Percentiles rank a stretch among this genome's conserved stretches.
Evolutionary conservation across 1,284 basidiomycete species (phyloP).

Genomic region (Sanguinoderma infundibulare): DNA sequence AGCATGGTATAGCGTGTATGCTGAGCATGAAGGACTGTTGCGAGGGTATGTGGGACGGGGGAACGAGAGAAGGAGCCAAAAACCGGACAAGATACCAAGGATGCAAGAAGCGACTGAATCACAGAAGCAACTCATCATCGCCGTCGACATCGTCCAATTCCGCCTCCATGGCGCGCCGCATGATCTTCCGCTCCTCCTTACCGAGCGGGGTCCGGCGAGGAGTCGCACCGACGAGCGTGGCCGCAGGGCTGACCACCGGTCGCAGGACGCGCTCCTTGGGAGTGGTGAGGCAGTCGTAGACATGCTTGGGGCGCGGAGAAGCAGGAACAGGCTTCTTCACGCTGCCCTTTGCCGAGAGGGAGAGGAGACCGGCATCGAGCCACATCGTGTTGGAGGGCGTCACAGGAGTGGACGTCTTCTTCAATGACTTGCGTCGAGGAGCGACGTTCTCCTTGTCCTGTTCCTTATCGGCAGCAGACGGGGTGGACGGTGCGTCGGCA

Average conservation of each 20-base stretch:
- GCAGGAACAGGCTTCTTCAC: constrained; percentile 12
- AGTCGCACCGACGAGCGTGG: constrained; percentile 10
- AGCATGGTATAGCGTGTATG: not conserved
- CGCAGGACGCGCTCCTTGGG: constrained; percentile 14
- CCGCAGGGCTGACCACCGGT: constrained; percentile 5
- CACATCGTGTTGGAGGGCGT: constrained; percentile 21
- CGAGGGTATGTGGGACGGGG: not conserved
- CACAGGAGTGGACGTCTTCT: constrained; percentile 11
- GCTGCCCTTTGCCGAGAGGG: constrained; percentile 11
- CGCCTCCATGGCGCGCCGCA: constrained; percentile 24
- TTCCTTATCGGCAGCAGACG: constrained; percentile 38
- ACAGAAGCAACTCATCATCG: constrained; percentile 17
- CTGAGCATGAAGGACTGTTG: not conserved
- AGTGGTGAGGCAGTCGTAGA: constrained; percentile 20
- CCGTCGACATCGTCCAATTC: constrained; percentile 24
- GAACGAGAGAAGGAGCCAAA: constrained; percentile 1
- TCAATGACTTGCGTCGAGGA: constrained; percentile 22
- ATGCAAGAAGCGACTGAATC: not conserved
- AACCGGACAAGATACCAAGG: not conserved
- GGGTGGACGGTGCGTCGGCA: constrained; percentile 9
- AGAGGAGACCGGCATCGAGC: constrained; percentile 23
- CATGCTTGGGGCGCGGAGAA: constrained; percentile 25
- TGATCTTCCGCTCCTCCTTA: constrained; percentile 22
- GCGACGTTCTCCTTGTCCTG: constrained; percentile 59
- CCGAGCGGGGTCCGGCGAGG: constrained; percentile 22